These are phyloP conservation scores for Balakata baccata DNA, from an alignment of 345 rosid genomes.

Conservation along the genomic window DNA sequence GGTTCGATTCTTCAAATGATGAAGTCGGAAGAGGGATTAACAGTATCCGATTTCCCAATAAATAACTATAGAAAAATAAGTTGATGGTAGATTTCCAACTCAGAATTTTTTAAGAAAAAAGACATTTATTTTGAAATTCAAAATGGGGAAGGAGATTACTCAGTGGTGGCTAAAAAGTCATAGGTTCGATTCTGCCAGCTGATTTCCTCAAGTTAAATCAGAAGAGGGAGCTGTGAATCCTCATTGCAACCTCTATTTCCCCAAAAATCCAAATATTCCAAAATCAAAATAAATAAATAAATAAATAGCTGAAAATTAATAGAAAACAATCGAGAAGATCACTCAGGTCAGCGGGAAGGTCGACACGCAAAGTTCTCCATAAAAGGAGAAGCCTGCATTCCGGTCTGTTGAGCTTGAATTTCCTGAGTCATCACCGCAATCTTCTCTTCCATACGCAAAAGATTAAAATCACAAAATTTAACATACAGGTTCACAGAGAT, in stretches of 20 bases:
- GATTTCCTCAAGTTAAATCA: conserved; percentile 44
- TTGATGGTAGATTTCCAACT: too few species aligned
- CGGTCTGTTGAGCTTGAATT: conserved; percentile 99
- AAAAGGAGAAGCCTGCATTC: conserved; percentile 57
- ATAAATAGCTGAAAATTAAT: not conserved
- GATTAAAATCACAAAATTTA: not conserved
- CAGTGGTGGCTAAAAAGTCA: conserved; percentile 41
- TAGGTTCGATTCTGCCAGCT: conserved; percentile 80
- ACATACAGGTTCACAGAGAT: not conserved
- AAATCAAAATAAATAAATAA: not conserved
- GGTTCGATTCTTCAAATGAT: conserved; percentile 47
- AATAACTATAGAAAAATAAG: too few species aligned
- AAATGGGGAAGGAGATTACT: conserved; percentile 32
- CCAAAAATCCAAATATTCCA: not conserved
- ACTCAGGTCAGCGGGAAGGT: conserved; percentile 80
- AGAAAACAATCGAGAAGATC: conserved; percentile 24
- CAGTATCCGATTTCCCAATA: too few species aligned
- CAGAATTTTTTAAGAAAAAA: too few species aligned
- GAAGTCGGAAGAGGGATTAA: too few species aligned
- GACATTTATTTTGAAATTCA: too few species aligned
- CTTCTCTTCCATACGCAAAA: conserved; percentile 5
- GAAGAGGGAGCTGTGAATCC: conserved; percentile 69
- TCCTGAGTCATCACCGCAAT: conserved; percentile 70
- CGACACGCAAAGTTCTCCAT: conserved; percentile 64
- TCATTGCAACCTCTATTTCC: conserved; percentile 41